Base-by-base conservation (phyloP, 2,329 filamentous ascomycete genomes). In the Elsinoe necatrix region DNA sequence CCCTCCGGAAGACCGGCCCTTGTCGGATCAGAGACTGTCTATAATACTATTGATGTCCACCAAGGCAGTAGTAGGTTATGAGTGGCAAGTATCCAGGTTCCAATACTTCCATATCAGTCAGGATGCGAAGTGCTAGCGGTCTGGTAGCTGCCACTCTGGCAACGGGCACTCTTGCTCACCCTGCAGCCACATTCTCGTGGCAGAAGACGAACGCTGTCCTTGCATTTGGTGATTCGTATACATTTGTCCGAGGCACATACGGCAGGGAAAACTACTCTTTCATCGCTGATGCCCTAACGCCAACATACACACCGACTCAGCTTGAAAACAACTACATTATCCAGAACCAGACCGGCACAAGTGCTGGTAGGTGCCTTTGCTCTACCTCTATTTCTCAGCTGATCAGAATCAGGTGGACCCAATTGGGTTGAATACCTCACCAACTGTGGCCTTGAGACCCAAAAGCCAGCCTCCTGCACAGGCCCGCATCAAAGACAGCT, bases 341-440 rank as follows among this genome's bases (percentile, higher is more conserved):
- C 1, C 77, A 80, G 41, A 79, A 80, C 37, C 73, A 61, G 37
- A 58, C 57, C 21, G 35, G 39, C n/a, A 29, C 52, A 1, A 55
- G 39, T 45, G 35, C 52, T 21, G 35, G 35, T 42, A 42, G 9
- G 20, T 1, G 2, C 11, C 23, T 20, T 35, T 11, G 11, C 8
- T 7, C n/a, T 16, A 16, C 16, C 9, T 16, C 7, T 18, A 8
- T 18, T 1, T 8, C 21, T 8, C 18, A 75, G 72, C 2, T 68
- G 67, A n/a, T 77, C 76, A 0, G 77, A 77, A 16, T 74, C 77
- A 55, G 78, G 77, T 1, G 78, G 78, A 0, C 75, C 78, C 0
- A 79, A 81, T 56, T 81, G 78, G 77, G 71, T 79, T 4, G 76
- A 81, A 61, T 76, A 72, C 56, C 67, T 81, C 20, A 81, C 79